Base-by-base conservation (phyloP, 129 eudicot genomes). In the Calendula officinalis region DNA sequence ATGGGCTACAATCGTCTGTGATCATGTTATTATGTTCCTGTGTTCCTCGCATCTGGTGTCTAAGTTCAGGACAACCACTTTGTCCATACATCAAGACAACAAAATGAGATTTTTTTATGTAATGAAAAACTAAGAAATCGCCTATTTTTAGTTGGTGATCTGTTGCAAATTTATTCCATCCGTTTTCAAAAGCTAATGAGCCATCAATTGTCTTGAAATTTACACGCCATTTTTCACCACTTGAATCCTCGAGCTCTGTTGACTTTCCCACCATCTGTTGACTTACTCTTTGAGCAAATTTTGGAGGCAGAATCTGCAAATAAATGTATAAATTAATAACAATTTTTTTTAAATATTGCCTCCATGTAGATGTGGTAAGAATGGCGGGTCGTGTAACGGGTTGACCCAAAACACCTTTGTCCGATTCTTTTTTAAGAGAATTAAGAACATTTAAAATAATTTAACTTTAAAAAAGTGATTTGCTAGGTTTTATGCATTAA, bases 281-380 rank as follows among this genome's bases (percentile, higher is more conserved):
- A 22, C 30, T 22, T 58, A 73, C 46, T 4, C 35, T 48, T 14
- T 52, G 68, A 62, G 74, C 71, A 74, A 86, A 77, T 56, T 39
- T 69, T 40, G 83, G 88, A 71, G 97, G 97, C 66, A 89, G 35
- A 49, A 34, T 60, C 97, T 89, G 86, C 61, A 78, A 68, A 46
- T n/a, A 66, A 37, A 48, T 56, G 42, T 35, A 44, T 44, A 45
- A 47, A 66, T 54, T 16, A 65, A 56, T 30, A 56, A 43, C 15
- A 51, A 22, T 22, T 22, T 41, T 5, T 8, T 55, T 70, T n/a
- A 39, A 13, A 36, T 59, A 60, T 17, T 17, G 10, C 49, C 49
- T 9, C 10, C 43, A 12, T 53, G 34, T 51, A 22, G 56, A 51
- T 3, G n/a, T 51, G 56, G 56, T 34, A 51, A 14, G 0, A 51